Evolutionary conservation across 257 asterid species (phyloP).

Genomic region (Ehretia macrophylla): DNA sequence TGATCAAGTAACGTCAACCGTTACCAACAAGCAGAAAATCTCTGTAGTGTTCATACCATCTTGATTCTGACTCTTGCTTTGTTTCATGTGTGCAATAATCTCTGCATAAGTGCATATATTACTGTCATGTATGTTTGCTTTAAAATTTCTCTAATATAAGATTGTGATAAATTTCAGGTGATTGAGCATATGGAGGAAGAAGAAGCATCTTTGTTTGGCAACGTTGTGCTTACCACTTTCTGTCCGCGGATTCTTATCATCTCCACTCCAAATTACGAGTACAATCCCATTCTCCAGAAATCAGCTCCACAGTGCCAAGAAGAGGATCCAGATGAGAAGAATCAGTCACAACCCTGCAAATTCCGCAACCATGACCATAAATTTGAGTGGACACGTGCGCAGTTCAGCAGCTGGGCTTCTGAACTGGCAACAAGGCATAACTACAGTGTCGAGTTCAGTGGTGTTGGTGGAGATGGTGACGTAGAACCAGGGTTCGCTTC

Average conservation of each 20-base stretch:
- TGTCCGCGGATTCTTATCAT: slow-evolving; percentile 72
- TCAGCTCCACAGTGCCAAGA: slow-evolving; percentile 52
- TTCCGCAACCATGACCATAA: slow-evolving; percentile 95
- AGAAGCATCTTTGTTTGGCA: slow-evolving; percentile 73
- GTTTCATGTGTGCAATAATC: too few species aligned
- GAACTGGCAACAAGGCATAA: slow-evolving; percentile 53
- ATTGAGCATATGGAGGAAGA: slow-evolving; percentile 96
- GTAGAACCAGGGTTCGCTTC: slow-evolving; percentile 92
- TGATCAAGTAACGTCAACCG: too few species aligned
- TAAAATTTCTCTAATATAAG: slow-evolving; percentile 1
- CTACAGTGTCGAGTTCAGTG: slow-evolving; percentile 66
- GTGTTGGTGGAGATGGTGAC: slow-evolving; percentile 72
- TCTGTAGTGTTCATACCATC: too few species aligned
- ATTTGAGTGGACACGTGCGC: slow-evolving; percentile 90
- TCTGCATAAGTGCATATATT: too few species aligned
- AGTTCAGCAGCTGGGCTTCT: slow-evolving; percentile 74
- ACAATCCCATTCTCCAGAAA: slow-evolving; percentile 78
- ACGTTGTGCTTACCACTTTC: slow-evolving; percentile 58
- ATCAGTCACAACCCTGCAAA: slow-evolving; percentile 43
- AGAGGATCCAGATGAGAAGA: slow-evolving; percentile 64
- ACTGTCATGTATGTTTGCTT: too few species aligned
- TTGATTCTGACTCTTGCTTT: too few species aligned
- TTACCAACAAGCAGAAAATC: too few species aligned
- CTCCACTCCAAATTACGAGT: slow-evolving; percentile 94
- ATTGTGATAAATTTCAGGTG: slow-evolving; percentile 45